phyloP scores from a whole-genome alignment of 805 yeast species.

The Kodamaea lidongshanica region DNA sequence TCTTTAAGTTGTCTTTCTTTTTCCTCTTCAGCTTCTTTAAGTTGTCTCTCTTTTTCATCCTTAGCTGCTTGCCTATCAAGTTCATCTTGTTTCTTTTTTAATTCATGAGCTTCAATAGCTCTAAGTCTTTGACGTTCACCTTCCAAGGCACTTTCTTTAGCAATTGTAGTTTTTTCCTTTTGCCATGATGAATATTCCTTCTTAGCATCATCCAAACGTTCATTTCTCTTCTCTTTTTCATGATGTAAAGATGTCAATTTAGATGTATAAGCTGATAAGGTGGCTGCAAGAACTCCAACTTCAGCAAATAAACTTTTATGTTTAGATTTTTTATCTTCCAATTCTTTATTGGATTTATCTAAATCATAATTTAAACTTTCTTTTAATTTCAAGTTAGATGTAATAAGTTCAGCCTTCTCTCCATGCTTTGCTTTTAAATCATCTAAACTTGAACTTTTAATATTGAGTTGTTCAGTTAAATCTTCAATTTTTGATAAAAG shows the following conservation, averaged over 20 bases:
- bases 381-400: constrained; percentile 27
- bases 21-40: constrained; percentile 22
- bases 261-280: constrained; percentile 41
- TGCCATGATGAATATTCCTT: constrained; percentile 39
- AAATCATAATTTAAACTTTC: constrained; percentile 38
- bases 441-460: constrained; percentile 28
- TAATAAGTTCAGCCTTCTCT: constrained; percentile 24
- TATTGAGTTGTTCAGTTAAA: constrained; percentile 37
- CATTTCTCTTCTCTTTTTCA: constrained; percentile 32
- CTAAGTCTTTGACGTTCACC: constrained; percentile 32
- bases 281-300: constrained; percentile 37
- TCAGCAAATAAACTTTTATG: constrained; percentile 37
- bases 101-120: constrained; percentile 33
- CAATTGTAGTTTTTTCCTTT: constrained; percentile 38
- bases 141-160: constrained; percentile 29
- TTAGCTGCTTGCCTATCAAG: constrained; percentile 12
- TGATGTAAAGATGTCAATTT: constrained; percentile 33
- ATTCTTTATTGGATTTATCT: constrained; percentile 28
- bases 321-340: constrained; percentile 31
- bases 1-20: constrained; percentile 19
- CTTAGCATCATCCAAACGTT: constrained; percentile 37
- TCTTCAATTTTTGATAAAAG: constrained; percentile 35
- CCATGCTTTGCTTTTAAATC: constrained; percentile 27
- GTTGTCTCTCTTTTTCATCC: constrained; percentile 13
- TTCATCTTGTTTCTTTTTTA: constrained; percentile 13